Percentiles rank a stretch among this genome's conserved stretches.
These are phyloP conservation scores for Wickerhamomyces pijperi DNA, from an alignment of 805 yeast species.

Conservation along the genomic window DNA sequence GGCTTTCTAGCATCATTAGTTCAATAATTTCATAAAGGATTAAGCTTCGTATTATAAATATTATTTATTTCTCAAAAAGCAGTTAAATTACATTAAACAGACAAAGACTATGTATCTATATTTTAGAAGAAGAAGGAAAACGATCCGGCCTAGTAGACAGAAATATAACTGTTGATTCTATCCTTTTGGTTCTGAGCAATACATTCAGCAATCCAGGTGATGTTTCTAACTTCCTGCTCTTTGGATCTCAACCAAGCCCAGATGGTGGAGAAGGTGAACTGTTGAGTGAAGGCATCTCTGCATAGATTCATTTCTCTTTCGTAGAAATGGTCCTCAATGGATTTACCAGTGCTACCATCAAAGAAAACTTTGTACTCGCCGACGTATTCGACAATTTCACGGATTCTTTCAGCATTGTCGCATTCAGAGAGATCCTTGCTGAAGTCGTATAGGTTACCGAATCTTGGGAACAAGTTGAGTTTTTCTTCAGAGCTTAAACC, in stretches of 20 bases:
- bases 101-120: too few relatives aligned
- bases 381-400: slow-evolving; percentile 48
- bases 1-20: too few relatives aligned
- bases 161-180: slow-evolving; percentile 80
- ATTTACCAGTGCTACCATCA: slow-evolving; percentile 36
- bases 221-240: slow-evolving; percentile 94
- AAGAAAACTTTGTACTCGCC: slow-evolving; percentile 56
- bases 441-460: slow-evolving; percentile 63
- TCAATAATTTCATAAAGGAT: too few relatives aligned
- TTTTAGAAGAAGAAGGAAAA: too few relatives aligned
- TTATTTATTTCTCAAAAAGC: too few relatives aligned
- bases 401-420: slow-evolving; percentile 81
- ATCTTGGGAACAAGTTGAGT: slow-evolving; percentile 59
- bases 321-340: slow-evolving; percentile 90
- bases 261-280: slow-evolving; percentile 77
- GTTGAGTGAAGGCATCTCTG: slow-evolving; percentile 91
- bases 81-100: too few relatives aligned
- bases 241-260: slow-evolving; percentile 96
- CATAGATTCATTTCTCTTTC: slow-evolving; percentile 86
- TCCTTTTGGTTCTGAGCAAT: slow-evolving; percentile 97
- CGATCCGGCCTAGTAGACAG: slow-evolving; percentile 59
- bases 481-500: slow-evolving; percentile 71
- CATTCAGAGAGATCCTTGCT: slow-evolving; percentile 58
- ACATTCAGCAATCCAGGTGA: slow-evolving; percentile 99
- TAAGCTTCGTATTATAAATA: too few relatives aligned